These are phyloP conservation scores for Furcasterigmium furcatum DNA, from an alignment of 2,329 filamentous ascomycete genomes.

Conservation along the genomic window DNA sequence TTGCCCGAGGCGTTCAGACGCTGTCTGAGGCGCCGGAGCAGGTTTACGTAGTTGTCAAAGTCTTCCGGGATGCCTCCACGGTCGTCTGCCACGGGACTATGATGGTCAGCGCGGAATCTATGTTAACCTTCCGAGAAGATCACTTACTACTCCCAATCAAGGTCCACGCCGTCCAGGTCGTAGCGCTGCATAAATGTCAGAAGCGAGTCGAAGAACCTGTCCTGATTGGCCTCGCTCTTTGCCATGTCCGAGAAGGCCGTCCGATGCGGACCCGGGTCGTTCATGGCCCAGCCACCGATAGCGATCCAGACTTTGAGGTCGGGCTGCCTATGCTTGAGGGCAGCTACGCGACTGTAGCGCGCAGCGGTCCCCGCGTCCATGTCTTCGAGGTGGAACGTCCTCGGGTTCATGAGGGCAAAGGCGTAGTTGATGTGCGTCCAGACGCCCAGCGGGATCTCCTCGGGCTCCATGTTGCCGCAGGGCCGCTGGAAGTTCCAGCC, in stretches of 20 bases:
- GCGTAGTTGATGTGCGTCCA: conserved; percentile 31
- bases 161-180: conserved; percentile 20
- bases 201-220: conserved; percentile 15
- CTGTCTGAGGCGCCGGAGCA: conserved; percentile 37
- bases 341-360: not conserved
- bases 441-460: no score
- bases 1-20: not conserved
- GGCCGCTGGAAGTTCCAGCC: conserved; percentile 14
- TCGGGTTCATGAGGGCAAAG: conserved; percentile 26
- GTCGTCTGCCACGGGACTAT: conserved; percentile 12
- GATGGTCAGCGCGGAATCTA: no score
- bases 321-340: conserved; percentile 22
- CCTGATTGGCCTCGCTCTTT: conserved; percentile 1
- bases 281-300: conserved; percentile 38
- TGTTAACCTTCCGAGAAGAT: no score
- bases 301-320: conserved; percentile 31
- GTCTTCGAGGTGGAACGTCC: conserved; percentile 18
- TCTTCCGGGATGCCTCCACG: conserved; percentile 9
- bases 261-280: conserved; percentile 25
- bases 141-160: conserved; percentile 22
- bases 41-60: conserved; percentile 10
- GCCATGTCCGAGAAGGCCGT: conserved; percentile 20
- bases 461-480: no score
- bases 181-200: conserved; percentile 14
- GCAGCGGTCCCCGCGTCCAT: not conserved